phyloP scores from a whole-genome alignment of 31 red algal species.

The Bonnemaisonia californica region DNA sequence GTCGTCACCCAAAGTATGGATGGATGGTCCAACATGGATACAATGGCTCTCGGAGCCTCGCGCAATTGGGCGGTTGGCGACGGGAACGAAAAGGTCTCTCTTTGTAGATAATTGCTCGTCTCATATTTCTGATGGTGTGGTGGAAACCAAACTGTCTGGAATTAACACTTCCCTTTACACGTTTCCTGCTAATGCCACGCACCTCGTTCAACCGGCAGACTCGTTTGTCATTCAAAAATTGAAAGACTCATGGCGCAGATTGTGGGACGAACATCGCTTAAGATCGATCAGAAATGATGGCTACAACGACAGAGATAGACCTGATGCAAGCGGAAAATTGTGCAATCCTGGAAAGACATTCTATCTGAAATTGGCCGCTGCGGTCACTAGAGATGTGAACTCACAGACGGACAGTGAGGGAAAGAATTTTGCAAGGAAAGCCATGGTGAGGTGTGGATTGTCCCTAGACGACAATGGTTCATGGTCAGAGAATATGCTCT shows the following conservation, averaged over 20 bases:
- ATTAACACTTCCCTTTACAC: background rate
- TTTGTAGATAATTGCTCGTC: slow-evolving; percentile 11
- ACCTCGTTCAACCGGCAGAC: slow-evolving; percentile 3
- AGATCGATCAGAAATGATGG: background rate
- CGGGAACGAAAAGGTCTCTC: background rate
- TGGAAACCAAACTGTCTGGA: background rate
- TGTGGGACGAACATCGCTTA: slow-evolving; percentile 9
- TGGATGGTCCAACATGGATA: background rate
- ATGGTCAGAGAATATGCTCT: no score
- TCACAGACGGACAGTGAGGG: background rate
- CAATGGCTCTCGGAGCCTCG: slow-evolving; percentile 10
- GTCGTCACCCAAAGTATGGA: background rate
- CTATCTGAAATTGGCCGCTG: slow-evolving; percentile 7
- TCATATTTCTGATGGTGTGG: background rate
- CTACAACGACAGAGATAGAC: background rate
- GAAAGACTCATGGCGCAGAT: background rate
- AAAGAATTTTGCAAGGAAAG: background rate
- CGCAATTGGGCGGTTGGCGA: background rate
- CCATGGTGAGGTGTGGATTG: slow-evolving; percentile 2
- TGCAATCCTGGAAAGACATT: slow-evolving; percentile 20
- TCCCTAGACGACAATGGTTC: slow-evolving; percentile 2
- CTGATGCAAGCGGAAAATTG: background rate
- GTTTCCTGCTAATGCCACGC: slow-evolving; percentile 26
- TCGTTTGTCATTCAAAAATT: no score
- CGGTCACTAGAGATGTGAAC: background rate